Evolutionary conservation across 129 eudicot genomes (phyloP).

Genomic region (Pittosporum tobira): DNA sequence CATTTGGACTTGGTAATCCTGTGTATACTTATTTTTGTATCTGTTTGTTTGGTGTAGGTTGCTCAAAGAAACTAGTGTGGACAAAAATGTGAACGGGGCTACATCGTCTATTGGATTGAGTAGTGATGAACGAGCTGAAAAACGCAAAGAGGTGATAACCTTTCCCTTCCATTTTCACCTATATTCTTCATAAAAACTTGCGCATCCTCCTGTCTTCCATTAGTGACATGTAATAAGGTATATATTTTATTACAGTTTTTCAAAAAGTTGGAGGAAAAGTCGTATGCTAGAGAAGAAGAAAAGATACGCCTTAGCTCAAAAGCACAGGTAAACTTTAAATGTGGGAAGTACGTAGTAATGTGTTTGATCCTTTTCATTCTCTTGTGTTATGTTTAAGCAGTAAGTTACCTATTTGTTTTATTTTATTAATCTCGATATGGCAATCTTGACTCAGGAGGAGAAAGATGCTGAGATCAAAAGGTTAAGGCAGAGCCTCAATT

Average conservation of each 20-base stretch:
- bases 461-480: conserved; percentile 43
- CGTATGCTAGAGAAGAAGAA: conserved; percentile 52
- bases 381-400: not conserved
- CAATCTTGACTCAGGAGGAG: conserved; percentile 29
- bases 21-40: not conserved
- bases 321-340: conserved; percentile 34
- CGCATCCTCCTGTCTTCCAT: not conserved
- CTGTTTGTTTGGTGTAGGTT: conserved; percentile 25
- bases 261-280: conserved; percentile 46
- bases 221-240: not conserved
- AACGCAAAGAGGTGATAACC: conserved; percentile 55
- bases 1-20: not conserved
- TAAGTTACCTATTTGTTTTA: not conserved
- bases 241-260: conserved; percentile 24
- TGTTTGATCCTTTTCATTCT: not conserved
- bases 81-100: conserved; percentile 25
- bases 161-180: not conserved
- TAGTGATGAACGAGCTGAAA: conserved; percentile 48
- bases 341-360: not conserved
- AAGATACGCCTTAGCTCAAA: conserved; percentile 35
- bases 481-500: conserved; percentile 30
- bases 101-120: conserved; percentile 39
- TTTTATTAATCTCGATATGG: conserved; percentile 2
- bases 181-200: not conserved
- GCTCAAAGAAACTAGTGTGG: conserved; percentile 24